These are phyloP conservation scores for Ambrosia trifida DNA, from an alignment of 129 eudicot species.

Conservation along the genomic window DNA sequence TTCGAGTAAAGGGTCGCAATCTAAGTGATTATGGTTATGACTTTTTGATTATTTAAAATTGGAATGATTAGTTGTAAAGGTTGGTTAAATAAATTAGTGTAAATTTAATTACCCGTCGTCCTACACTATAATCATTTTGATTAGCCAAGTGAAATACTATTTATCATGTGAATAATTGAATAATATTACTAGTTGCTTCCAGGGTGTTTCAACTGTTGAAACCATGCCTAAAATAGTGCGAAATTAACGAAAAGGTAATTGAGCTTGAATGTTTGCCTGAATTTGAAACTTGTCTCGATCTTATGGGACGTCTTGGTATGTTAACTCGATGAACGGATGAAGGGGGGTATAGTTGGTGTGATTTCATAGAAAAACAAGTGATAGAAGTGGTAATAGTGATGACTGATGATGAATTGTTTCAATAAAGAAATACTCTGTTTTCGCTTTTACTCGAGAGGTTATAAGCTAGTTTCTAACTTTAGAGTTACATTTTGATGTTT, in stretches of 20 bases:
- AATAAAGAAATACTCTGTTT: not conserved
- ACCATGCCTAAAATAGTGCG: not conserved
- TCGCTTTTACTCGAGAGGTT: constrained; percentile 4
- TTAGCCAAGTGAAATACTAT: not conserved
- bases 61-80: not conserved
- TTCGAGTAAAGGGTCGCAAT: not conserved
- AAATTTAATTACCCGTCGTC: not conserved
- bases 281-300: constrained; percentile 1
- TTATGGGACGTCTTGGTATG: not conserved
- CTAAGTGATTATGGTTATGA: not conserved
- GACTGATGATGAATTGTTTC: constrained; percentile 29
- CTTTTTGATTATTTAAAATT: not conserved
- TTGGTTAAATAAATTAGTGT: not conserved
- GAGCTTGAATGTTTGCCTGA: constrained; percentile 5
- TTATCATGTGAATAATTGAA: not conserved
- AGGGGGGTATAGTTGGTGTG: constrained; percentile 15
- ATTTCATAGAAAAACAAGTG: not conserved
- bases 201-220: not conserved
- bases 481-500: constrained; percentile 17
- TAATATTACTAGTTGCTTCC: not conserved
- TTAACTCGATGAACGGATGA: not conserved
- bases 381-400: constrained; percentile 17
- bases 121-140: not conserved
- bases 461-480: constrained; percentile 16
- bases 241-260: not conserved